These are phyloP conservation scores for Microascus cirrosus DNA, from an alignment of 2,329 filamentous ascomycete genomes.

Conservation along the genomic window DNA sequence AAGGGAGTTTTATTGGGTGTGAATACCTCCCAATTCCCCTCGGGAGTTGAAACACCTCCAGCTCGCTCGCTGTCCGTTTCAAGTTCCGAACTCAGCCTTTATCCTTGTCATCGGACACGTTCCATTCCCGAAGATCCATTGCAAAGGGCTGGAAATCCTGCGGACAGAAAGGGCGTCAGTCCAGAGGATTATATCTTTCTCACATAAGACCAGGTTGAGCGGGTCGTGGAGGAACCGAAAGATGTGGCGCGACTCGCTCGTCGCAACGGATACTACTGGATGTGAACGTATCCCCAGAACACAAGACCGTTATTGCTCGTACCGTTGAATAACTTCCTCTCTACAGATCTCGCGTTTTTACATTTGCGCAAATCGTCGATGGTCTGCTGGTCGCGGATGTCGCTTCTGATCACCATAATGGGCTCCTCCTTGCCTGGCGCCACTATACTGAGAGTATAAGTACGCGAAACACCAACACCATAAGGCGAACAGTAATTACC, in stretches of 20 bases:
- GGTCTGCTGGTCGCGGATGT: constrained; percentile 1
- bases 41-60: too few species aligned
- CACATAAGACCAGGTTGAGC: not conserved
- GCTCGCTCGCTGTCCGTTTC: too few species aligned
- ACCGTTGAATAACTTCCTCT: not conserved
- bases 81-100: too few species aligned
- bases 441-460: too few species aligned
- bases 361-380: not conserved
- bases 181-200: not conserved
- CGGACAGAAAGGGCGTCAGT: not conserved
- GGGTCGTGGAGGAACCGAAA: not conserved
- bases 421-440: too few species aligned
- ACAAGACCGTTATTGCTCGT: not conserved
- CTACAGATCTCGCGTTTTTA: not conserved
- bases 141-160: not conserved
- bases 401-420: not conserved
- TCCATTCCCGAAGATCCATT: not conserved
- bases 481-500: too few species aligned
- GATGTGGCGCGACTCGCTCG: not conserved
- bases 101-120: too few species aligned
- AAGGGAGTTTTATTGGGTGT: too few species aligned
- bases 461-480: too few species aligned
- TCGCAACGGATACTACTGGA: not conserved
- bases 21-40: too few species aligned
- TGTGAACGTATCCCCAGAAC: not conserved